Evolutionary conservation across 345 rosid species (phyloP).

Genomic region (Litchi chinensis): DNA sequence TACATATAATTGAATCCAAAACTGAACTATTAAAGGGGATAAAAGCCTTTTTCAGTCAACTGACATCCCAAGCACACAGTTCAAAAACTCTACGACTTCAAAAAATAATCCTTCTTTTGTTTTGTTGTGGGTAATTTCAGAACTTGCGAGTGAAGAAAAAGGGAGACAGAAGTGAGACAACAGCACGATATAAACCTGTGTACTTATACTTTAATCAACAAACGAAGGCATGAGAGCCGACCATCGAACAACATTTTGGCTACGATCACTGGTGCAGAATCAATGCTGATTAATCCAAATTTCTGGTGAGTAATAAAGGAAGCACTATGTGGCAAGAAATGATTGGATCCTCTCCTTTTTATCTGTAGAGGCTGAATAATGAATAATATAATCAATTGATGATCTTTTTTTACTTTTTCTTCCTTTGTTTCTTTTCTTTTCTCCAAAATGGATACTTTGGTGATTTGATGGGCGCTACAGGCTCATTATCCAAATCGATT

Average conservation of each 20-base stretch:
- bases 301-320: background rate
- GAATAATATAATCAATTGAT: background rate
- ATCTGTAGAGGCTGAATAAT: constrained; percentile 8
- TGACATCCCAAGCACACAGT: too few species aligned
- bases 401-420: background rate
- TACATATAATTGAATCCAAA: too few species aligned
- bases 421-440: background rate
- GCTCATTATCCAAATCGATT: constrained; percentile 31
- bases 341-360: background rate
- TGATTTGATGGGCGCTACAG: constrained; percentile 50
- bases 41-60: too few species aligned
- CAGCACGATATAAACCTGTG: background rate
- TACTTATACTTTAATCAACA: background rate
- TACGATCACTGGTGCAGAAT: background rate
- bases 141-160: constrained; percentile 35
- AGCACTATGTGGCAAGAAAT: background rate
- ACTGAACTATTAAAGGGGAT: too few species aligned
- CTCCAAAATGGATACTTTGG: background rate
- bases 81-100: background rate
- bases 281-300: background rate
- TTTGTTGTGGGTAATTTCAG: background rate
- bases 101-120: background rate
- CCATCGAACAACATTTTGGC: too few species aligned
- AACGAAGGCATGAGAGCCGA: background rate
- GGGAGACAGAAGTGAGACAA: background rate